Evolutionary conservation across 108 stramenopile species (phyloP), one percentile per base, ranked within the genome.

Genomic region (Schizochytrium sp.): DNA sequence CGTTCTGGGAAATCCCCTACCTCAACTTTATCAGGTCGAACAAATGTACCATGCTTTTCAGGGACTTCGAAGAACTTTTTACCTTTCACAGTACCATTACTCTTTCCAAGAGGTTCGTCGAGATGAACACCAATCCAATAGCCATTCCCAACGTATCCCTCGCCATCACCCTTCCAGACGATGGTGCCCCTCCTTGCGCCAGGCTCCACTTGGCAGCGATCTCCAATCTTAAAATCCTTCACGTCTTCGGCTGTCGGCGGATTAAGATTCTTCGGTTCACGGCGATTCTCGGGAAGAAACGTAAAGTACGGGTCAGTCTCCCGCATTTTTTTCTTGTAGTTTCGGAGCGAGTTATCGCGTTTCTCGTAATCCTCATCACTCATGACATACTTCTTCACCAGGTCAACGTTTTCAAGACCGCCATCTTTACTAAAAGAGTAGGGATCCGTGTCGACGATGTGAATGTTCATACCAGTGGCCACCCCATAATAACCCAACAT

Each of bases 51-150:
- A 61, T 92, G 92, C 3, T 83, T 58, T 13, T 45, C 41, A 3
- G 13, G 59, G 90, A 89, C 89, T 53, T 92, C 76, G 72, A 94
- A 94, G 61, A 91, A 46, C 7, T n/a, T 57, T 40, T 61, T 49
- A 4, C 92, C 93, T 58, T 90, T 90, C 56, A 94, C 94, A n/a
- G 94, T 95, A 4, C 98, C 98, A 92, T 98, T 96, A 2, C 94
- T 95, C 53, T 83, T 61, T 12, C 94, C 94, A 42, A 94, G 56
- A 7, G 98, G 98, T 92, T 99, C 98, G 92, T 99, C 98, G 72
- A 99, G 97, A 4, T 91, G 90, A 56, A 99, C 95, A 15, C 98
- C 98, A 4, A 97, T 95, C 97, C 97, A 98, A 64, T 95, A 96
- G 61, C 95, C 95, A 3, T 89, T 90, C 15, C 89, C 92, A 57